Base-by-base conservation (phyloP, 2,329 filamentous ascomycete genomes). In the Botrytis sinoallii region DNA sequence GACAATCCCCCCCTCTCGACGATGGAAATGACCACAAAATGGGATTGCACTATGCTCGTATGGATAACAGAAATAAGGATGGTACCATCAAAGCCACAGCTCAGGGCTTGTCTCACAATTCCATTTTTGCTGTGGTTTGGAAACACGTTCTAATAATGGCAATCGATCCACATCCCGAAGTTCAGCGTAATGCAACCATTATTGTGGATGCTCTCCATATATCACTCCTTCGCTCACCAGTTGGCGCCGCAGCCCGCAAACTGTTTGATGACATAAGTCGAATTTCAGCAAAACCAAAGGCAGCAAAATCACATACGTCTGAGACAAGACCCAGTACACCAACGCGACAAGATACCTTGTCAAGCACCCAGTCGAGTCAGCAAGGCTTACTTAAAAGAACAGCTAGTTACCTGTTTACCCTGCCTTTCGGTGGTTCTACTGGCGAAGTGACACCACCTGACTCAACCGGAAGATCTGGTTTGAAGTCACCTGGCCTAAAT, bases 61-160 rank as follows among this genome's bases (percentile, higher is more conserved):
- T 84, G 3, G 87, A 87, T 52, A 85, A 88, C 75, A 85, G 88
- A 71, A 86, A 88, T 78, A 80, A 83, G 22, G 88, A 91, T 75
- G 89, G 88, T 5, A 86, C 84, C 8, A 88, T 90, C 81, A 89
- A 88, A 79, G 83, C 85, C 40, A 80, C 84, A 3, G 85, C 87
- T 3, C 87, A 89, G 63, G 88, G 89, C 1, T 83, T 93, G 18
- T 94, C 95, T 20, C 91, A 93, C 76, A 96, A 97, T 80, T 97
- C 94, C 0, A 93, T 97, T 29, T 98, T 97, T 81, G 92, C 95
- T 44, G 93, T 95, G 1, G 92, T 97, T 75, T 99, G 96, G 96
- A 96, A 97, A 81, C 93, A 98, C 79, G 87, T 97, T 61, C 85
- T 98, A 74, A 93, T 97, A 75, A 87, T 98, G 82, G 95, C 94